A percentile compares a stretch with the other conserved stretches of the same genome.
Evolutionary conservation across 1,284 basidiomycete species (phyloP).

Genomic region (Cutaneotrichosporon sp.): DNA sequence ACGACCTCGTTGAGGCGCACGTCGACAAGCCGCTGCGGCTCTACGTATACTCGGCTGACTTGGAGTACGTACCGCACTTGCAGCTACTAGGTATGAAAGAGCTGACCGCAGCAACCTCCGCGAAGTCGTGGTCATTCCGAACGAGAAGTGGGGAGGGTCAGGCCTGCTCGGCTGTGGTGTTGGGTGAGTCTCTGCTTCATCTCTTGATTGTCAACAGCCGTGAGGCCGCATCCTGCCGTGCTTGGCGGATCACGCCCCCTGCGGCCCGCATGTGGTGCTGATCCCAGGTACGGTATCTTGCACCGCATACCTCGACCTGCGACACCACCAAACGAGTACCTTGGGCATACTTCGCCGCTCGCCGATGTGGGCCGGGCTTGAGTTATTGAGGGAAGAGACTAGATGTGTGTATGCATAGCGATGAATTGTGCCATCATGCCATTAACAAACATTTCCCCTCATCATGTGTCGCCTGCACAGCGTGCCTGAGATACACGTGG

Average conservation of each 20-base stretch:
- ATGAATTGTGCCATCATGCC: neutral
- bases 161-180: constrained; percentile 91
- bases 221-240: neutral
- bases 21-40: constrained; percentile 64
- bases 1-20: constrained; percentile 92
- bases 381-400: neutral
- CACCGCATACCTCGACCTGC: constrained; percentile 75
- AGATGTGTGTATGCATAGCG: constrained; percentile 2
- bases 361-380: neutral
- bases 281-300: constrained; percentile 64
- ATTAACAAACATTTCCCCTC: neutral
- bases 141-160: constrained; percentile 93
- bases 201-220: neutral
- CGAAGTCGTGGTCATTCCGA: constrained; percentile 88
- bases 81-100: too few species aligned
- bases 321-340: constrained; percentile 34
- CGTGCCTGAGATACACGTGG: neutral
- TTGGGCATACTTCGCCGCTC: neutral
- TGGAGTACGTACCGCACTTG: constrained; percentile 60
- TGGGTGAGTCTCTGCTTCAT: constrained; percentile 59
- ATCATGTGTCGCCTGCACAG: neutral
- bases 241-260: neutral
- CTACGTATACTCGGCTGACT: constrained; percentile 20
- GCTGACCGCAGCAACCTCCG: constrained; percentile 67
- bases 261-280: neutral